Evolutionary conservation across 2,329 filamentous ascomycete species (phyloP), one percentile per base, ranked within the genome.

Genomic region (Fusarium sp.): DNA sequence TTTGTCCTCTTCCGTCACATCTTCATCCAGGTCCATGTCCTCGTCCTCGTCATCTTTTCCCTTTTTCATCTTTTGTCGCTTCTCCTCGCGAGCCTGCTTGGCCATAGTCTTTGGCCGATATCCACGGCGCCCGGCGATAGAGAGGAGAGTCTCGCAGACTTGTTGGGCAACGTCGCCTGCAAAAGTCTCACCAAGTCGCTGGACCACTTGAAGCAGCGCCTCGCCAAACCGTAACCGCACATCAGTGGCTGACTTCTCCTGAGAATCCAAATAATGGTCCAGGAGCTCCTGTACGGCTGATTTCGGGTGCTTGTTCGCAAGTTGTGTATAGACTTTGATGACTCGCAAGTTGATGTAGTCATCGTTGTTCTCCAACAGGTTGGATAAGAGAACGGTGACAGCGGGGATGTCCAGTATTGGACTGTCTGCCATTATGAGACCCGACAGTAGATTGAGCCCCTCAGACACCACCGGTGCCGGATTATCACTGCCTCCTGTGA

Each of bases 261-360:
- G 81, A 1, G 87, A 76, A 73, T 94, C 92, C 16, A 92, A 79
- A 69, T 94, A 94, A 43, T 89, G 86, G 27, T 93, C 90, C 0
- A 91, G 80, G 0, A 94, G 80, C 71, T 93, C 90, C 23, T 83
- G 84, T 4, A 87, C 81, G 0, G 90, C 89, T 0, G 90, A 87
- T 43, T 85, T 87, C 0, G 91, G 90, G 53, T 93, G 91, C 60
- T 83, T 85, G 66, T 85, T 80, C 0, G 90, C 87, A 11, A 94
- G 79, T 27, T 89, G 86, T 0, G 87, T 86, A 62, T 93, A 88
- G 2, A 91, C 84, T 66, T 89, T 89, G 65, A 94, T 88, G 15
- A 89, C 87, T n/a, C 89, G 86, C 3, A 91, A 82, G 72, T 92
- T 91, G 65, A 94, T 90, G 75, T 91, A 94, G 60, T 92, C 91